Evolutionary conservation across 2,329 filamentous ascomycete species (phyloP).

Genomic region (Lithohypha guttulata): DNA sequence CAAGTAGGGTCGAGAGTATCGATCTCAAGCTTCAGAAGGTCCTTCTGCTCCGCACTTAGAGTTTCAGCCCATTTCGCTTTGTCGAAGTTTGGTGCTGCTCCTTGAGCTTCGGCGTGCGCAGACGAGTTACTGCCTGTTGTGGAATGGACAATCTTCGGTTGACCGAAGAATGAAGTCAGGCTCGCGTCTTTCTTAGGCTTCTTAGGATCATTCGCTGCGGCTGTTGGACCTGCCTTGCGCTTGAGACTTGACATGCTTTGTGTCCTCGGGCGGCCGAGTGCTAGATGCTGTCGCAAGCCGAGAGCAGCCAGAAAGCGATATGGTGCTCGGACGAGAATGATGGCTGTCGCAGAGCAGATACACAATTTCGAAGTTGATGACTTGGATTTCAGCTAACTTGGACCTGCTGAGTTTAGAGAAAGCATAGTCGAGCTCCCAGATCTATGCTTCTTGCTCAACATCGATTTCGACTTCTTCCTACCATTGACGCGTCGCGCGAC

Average conservation of each 20-base stretch:
- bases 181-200: slow-evolving; percentile 63
- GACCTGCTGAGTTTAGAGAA: no score
- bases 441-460: no score
- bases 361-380: not conserved
- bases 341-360: not conserved
- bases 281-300: no score
- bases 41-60: slow-evolving; percentile 69
- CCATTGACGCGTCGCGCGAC: no score
- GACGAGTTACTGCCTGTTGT: slow-evolving; percentile 23
- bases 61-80: slow-evolving; percentile 81
- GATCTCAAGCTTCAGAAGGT: slow-evolving; percentile 78
- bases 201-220: slow-evolving; percentile 44
- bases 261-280: no score
- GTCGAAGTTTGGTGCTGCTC: slow-evolving; percentile 53
- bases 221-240: slow-evolving; percentile 14
- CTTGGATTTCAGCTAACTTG: not conserved
- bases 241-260: slow-evolving; percentile 14
- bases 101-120: slow-evolving; percentile 20
- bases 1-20: slow-evolving; percentile 85
- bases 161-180: slow-evolving; percentile 83
- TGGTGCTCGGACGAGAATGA: not conserved
- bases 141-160: slow-evolving; percentile 45
- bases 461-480: no score
- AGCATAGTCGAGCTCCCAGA: no score
- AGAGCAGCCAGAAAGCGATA: not conserved